These are phyloP conservation scores for Schizophyllum commune DNA, from an alignment of 1,284 basidiomycete species.

Conservation along the genomic window DNA sequence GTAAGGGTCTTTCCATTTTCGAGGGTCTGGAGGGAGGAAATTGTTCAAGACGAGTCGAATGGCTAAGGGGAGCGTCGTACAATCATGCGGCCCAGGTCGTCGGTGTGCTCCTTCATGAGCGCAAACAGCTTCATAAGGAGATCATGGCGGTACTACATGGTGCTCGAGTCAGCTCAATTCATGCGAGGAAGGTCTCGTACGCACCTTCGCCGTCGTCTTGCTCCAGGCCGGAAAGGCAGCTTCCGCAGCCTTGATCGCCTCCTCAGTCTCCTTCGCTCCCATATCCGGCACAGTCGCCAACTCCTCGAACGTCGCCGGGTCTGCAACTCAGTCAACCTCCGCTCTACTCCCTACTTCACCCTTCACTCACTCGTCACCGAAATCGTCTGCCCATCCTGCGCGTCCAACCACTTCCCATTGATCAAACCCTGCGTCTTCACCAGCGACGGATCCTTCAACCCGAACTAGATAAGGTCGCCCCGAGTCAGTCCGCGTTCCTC, in stretches of 20 bases:
- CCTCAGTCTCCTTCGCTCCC: slow-evolving; percentile 72
- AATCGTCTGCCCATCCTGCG: slow-evolving; percentile 66
- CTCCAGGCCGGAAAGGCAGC: slow-evolving; percentile 78
- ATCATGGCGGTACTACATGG: slow-evolving; percentile 63
- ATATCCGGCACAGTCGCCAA: slow-evolving; percentile 84
- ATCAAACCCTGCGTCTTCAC: slow-evolving; percentile 74
- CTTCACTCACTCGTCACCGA: slow-evolving; percentile 61
- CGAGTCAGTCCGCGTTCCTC: not conserved
- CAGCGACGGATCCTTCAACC: slow-evolving; percentile 68
- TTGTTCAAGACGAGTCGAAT: slow-evolving; percentile 16
- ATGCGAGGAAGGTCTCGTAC: slow-evolving; percentile 9
- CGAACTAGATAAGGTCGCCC: slow-evolving; percentile 37
- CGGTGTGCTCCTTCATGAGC: slow-evolving; percentile 71
- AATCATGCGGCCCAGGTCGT: slow-evolving; percentile 78
- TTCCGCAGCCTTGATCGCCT: slow-evolving; percentile 72
- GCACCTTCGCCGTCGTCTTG: slow-evolving; percentile 72
- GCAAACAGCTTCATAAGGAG: slow-evolving; percentile 66
- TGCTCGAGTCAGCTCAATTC: not conserved
- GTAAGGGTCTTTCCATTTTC: slow-evolving; percentile 89
- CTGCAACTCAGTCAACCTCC: slow-evolving; percentile 29
- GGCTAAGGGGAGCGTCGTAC: slow-evolving; percentile 33
- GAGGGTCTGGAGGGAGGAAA: slow-evolving; percentile 49
- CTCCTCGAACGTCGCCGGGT: slow-evolving; percentile 77
- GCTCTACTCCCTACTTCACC: not conserved
- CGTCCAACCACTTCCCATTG: slow-evolving; percentile 76